Percentiles rank a stretch among this genome's conserved stretches.
These are phyloP conservation scores for Acacia confusa DNA, from an alignment of 306 rosid species.

Conservation along the genomic window DNA sequence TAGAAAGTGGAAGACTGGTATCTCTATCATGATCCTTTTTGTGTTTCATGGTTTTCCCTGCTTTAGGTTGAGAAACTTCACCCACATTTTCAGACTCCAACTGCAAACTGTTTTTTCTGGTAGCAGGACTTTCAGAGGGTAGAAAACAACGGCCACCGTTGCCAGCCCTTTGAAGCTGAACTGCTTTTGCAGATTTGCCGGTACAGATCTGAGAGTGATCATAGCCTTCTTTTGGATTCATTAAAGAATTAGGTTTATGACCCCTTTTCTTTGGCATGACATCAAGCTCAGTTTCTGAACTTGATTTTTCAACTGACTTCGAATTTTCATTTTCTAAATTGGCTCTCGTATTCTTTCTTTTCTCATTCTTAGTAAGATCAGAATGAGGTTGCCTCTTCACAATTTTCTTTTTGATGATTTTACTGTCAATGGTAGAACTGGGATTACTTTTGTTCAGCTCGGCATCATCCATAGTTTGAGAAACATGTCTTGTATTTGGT, in stretches of 20 bases:
- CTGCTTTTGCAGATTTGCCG: conserved; percentile 31
- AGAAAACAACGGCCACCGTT: no score
- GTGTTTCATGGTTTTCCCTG: conserved; percentile 23
- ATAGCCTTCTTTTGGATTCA: conserved; percentile 78
- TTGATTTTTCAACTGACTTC: conserved; percentile 25
- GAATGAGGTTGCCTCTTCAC: conserved; percentile 34
- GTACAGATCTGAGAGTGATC: conserved; percentile 48
- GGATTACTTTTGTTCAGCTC: conserved; percentile 26
- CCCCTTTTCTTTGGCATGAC: conserved; percentile 59
- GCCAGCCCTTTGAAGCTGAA: conserved; percentile 32
- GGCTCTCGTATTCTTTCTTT: conserved; percentile 26
- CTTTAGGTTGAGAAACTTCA: conserved; percentile 23
- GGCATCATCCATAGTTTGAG: conserved; percentile 28
- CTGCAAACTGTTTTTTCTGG: no score
- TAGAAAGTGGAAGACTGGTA: conserved; percentile 9
- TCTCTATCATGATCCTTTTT: conserved; percentile 24
- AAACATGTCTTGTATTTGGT: conserved; percentile 30
- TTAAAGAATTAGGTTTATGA: conserved; percentile 68
- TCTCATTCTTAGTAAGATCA: conserved; percentile 32
- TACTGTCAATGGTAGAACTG: conserved; percentile 27
- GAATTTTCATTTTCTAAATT: conserved; percentile 32
- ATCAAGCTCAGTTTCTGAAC: conserved; percentile 39
- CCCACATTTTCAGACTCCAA: conserved; percentile 23
- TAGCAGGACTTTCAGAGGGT: no score
- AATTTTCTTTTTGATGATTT: conserved; percentile 15